Evolutionary conservation across 306 rosid genomes (phyloP).

Genomic region (Casuarina cunninghamiana): DNA sequence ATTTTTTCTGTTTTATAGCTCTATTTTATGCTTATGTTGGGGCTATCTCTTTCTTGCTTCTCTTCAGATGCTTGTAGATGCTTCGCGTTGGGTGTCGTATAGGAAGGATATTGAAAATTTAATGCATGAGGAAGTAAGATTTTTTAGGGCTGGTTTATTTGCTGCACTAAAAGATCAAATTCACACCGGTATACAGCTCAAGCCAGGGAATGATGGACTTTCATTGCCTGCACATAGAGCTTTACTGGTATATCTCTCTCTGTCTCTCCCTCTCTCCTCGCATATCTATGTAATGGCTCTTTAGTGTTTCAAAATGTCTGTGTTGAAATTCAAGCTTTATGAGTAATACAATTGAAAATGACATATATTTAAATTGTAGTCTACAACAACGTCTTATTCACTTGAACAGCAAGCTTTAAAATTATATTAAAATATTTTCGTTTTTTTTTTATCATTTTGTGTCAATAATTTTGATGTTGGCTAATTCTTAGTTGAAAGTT

Average conservation of each 20-base stretch:
- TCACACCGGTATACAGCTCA: conserved; percentile 64
- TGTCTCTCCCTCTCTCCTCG: neutral
- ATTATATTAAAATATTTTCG: too few relatives aligned
- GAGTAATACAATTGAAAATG: too few relatives aligned
- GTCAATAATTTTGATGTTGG: too few relatives aligned
- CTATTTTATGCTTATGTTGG: neutral
- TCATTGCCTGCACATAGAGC: conserved; percentile 72
- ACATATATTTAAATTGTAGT: too few relatives aligned
- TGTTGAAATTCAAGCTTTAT: too few relatives aligned
- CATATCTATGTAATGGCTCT: too few relatives aligned
- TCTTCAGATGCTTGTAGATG: conserved; percentile 50
- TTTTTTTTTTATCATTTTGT: too few relatives aligned
- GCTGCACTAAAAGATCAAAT: conserved; percentile 54
- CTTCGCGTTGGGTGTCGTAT: conserved; percentile 39
- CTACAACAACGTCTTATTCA: too few relatives aligned
- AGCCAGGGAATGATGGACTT: conserved; percentile 47
- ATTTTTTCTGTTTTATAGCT: neutral
- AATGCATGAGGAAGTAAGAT: conserved; percentile 46
- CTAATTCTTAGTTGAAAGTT: too few relatives aligned
- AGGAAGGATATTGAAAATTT: conserved; percentile 33
- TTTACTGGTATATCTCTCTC: conserved; percentile 32
- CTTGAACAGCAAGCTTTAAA: too few relatives aligned
- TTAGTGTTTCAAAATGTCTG: neutral
- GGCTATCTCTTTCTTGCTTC: neutral
- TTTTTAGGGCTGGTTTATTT: conserved; percentile 41